Conservation (phyloP, 345 rosid genomes). For the Rubroshorea leprosula region DNA sequence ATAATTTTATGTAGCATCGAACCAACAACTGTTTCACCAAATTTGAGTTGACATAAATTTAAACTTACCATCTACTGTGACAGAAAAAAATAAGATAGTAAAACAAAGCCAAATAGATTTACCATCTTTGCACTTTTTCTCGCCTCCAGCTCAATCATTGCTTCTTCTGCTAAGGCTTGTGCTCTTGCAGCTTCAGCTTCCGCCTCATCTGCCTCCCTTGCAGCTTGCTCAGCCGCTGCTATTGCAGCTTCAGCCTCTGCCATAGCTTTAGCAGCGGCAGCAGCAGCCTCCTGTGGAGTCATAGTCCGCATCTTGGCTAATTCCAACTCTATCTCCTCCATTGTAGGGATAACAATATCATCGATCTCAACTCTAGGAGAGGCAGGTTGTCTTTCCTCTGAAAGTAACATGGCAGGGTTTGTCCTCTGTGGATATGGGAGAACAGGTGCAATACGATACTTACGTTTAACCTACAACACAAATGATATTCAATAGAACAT, state of each 20-base stretch:
- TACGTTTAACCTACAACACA: constrained; percentile 72
- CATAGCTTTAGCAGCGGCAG: constrained; percentile 84
- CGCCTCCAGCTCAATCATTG: constrained; percentile 60
- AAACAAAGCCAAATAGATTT: constrained; percentile 2
- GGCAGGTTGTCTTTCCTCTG: constrained; percentile 42
- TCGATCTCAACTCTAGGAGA: constrained; percentile 51
- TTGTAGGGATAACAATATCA: constrained; percentile 45
- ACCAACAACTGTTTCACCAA: too few species aligned
- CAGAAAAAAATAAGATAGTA: neutral
- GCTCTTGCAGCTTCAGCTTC: constrained; percentile 97
- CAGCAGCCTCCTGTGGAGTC: constrained; percentile 84
- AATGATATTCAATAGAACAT: neutral
- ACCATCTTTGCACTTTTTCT: constrained; percentile 58
- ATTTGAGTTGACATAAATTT: too few species aligned
- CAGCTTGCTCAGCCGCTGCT: constrained; percentile 93
- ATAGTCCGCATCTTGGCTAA: constrained; percentile 72
- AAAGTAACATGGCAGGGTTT: constrained; percentile 22
- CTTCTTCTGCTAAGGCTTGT: constrained; percentile 85
- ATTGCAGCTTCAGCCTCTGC: constrained; percentile 90
- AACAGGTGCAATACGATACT: constrained; percentile 67
- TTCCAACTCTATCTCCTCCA: constrained; percentile 74
- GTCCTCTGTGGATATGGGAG: constrained; percentile 47
- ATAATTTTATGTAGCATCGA: too few species aligned
- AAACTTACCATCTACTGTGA: too few species aligned
- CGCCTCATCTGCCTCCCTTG: constrained; percentile 86